These are phyloP conservation scores for Saprolegnia parasitica DNA, from an alignment of 352 stramenopile species.

Conservation along the genomic window DNA sequence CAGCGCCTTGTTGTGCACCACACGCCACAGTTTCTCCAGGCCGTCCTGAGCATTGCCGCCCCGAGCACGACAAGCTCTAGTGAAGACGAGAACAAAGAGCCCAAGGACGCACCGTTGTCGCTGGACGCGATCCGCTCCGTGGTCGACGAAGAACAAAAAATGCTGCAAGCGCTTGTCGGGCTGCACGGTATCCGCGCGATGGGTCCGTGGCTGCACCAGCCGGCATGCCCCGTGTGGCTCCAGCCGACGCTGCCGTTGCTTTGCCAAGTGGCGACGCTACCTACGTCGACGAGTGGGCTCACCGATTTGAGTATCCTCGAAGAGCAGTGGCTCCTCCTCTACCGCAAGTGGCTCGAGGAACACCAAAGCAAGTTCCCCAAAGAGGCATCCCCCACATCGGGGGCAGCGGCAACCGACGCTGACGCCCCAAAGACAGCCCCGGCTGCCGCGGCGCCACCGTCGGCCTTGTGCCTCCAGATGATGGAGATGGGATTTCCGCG, in stretches of 20 bases:
- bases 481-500: slow-evolving; percentile 92
- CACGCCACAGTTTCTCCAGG: slow-evolving; percentile 63
- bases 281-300: background rate
- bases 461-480: slow-evolving; percentile 86
- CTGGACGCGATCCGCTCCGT: background rate
- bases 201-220: background rate
- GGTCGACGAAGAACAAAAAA: background rate
- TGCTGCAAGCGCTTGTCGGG: background rate
- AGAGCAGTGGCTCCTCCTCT: slow-evolving; percentile 24
- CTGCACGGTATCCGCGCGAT: slow-evolving; percentile 10
- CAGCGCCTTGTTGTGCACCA: slow-evolving; percentile 61
- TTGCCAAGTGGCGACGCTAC: slow-evolving; percentile 21
- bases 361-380: background rate
- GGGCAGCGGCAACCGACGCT: slow-evolving; percentile 26
- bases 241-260: background rate
- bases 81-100: background rate
- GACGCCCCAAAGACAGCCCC: slow-evolving; percentile 32
- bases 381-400: background rate
- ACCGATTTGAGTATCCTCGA: slow-evolving; percentile 17
- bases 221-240: background rate
- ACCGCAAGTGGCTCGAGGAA: slow-evolving; percentile 20
- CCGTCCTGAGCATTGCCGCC: background rate
- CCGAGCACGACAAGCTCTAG: too few species aligned
- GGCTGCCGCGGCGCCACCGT: slow-evolving; percentile 41
- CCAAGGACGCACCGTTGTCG: background rate